Evolutionary conservation across 768 basidiomycete genomes (phyloP).

Genomic region (Pulveroboletus sp.): DNA sequence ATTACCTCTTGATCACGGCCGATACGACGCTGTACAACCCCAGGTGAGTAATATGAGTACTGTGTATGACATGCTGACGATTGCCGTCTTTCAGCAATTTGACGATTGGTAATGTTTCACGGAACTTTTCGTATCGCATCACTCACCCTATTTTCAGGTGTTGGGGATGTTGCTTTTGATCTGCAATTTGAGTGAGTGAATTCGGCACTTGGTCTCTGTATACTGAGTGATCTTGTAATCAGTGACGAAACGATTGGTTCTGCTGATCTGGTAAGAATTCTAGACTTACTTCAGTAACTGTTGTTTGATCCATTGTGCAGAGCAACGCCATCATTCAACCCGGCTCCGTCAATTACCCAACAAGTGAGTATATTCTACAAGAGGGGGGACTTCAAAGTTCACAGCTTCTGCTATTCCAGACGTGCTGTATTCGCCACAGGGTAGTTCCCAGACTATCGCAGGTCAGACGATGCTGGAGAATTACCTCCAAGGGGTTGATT

Average conservation of each 20-base stretch:
- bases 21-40: conserved; percentile 63
- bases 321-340: conserved; percentile 56
- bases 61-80: conserved; percentile 4
- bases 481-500: conserved; percentile 63
- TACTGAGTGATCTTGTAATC: conserved; percentile 1
- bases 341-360: conserved; percentile 54
- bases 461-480: conserved; percentile 60
- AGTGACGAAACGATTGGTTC: conserved; percentile 55
- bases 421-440: conserved; percentile 61
- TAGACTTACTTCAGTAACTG: neutral
- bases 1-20: conserved; percentile 67
- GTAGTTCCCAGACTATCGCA: conserved; percentile 44
- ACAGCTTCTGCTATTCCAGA: conserved; percentile 31
- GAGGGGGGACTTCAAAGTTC: neutral
- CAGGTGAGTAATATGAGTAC: conserved; percentile 36
- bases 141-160: conserved; percentile 47
- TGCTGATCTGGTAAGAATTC: conserved; percentile 48
- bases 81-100: conserved; percentile 27
- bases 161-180: conserved; percentile 62
- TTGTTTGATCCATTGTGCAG: conserved; percentile 28
- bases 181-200: conserved; percentile 52
- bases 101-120: conserved; percentile 31
- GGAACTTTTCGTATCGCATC: conserved; percentile 1
- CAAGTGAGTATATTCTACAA: conserved; percentile 34
- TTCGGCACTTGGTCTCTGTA: neutral